Evolutionary conservation across 805 yeast species (phyloP), one percentile per base, ranked within the genome.

Genomic region (Hanseniaspora lachancei): DNA sequence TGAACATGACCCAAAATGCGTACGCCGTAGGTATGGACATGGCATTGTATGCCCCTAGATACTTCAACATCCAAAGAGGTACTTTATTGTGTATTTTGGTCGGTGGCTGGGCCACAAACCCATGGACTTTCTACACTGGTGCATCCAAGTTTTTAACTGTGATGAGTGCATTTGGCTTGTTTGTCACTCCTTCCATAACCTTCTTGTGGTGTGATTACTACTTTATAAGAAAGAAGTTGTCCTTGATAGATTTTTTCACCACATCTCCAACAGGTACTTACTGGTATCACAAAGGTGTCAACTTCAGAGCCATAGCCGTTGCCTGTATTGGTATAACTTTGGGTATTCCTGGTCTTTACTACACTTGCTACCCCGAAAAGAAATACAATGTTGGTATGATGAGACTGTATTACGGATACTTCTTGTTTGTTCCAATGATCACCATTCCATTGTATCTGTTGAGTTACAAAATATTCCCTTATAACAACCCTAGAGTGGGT

Each of bases 11-110:
- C 41, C 72, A 67, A 42, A 70, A 70, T 59, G 73, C 72, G 0
- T 64, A 67, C 50, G 68, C 72, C 16, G 73, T 74, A 41, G 72
- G 72, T 15, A 69, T 70, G 73, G 72, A 68, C 58, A 56, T 70
- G 58, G 67, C 71, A 3, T 70, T 70, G 13, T 49, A 70, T 10
- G 63, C 60, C 13, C 73, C 73, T 20, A 64, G 62, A 56, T 68
- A 62, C 46, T 65, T 71, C 47, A 66, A 68, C 51, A 62, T 69
- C 24, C 60, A 62, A 32, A 61, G 75, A 53, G 76, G 77, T 21
- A 68, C 74, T 0, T 58, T 69, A 13, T 64, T 66, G 7, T 68
- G 71, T 23, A 51, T 70, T 20, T 46, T 70, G 2, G 35, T 55
- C 43, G 53, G 54, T 43, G 66, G 70, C 21, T 70, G 73, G 74